A percentile compares a stretch with the other conserved stretches of the same genome.
Evolutionary conservation across 1,139 yeast species (phyloP).

Genomic region (Saccharomyces pastorianus): DNA sequence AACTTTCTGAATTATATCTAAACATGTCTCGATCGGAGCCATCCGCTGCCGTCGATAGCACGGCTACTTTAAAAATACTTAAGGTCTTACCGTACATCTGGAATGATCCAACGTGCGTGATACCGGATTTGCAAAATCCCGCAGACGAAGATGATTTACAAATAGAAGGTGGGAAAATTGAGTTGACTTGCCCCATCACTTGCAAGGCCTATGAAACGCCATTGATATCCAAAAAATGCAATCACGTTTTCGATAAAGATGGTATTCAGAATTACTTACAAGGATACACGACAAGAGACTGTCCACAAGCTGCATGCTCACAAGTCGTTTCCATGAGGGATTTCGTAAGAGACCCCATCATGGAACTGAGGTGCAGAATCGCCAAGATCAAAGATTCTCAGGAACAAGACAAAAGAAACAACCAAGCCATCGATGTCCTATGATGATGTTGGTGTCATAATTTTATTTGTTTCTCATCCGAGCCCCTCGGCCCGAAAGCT

Average conservation of each 20-base stretch:
- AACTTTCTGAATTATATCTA: constrained; percentile 4
- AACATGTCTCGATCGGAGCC: constrained; percentile 2
- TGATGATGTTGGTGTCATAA: not conserved
- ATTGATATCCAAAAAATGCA: constrained; percentile 44
- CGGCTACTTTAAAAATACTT: constrained; percentile 10
- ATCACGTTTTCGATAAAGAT: constrained; percentile 51
- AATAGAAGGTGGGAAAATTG: constrained; percentile 59
- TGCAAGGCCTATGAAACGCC: constrained; percentile 45
- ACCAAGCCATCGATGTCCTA: constrained; percentile 2
- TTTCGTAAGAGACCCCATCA: constrained; percentile 23
- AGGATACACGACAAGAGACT: constrained; percentile 13
- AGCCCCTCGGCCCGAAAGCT: not conserved
- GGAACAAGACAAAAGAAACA: constrained; percentile 1
- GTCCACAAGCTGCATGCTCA: constrained; percentile 30
- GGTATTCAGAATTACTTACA: constrained; percentile 33
- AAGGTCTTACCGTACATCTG: constrained; percentile 21
- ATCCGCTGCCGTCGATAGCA: not conserved
- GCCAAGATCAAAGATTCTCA: constrained; percentile 4
- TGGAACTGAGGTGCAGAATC: constrained; percentile 25
- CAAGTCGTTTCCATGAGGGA: constrained; percentile 18
- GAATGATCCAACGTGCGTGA: constrained; percentile 24
- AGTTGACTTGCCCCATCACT: constrained; percentile 59
- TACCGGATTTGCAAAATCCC: constrained; percentile 13
- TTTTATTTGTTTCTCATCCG: not conserved
- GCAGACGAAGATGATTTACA: constrained; percentile 48